phyloP scores from a whole-genome alignment of 805 yeast genomes.

The Clavispora fructus region DNA sequence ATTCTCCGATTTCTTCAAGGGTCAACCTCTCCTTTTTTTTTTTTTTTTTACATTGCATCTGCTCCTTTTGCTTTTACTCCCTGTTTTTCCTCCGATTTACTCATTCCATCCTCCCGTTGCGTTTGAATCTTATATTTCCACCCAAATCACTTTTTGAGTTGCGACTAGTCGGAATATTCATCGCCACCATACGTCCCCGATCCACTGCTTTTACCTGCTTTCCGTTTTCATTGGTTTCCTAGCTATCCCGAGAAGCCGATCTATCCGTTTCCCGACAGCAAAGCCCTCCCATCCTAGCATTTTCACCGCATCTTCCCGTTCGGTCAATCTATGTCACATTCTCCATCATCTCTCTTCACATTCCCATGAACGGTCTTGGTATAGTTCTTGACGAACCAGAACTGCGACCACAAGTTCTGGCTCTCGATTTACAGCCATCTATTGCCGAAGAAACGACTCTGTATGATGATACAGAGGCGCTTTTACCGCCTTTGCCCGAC shows the following conservation, averaged over 20 bases:
- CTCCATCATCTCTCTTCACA: background rate
- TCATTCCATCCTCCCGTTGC: background rate
- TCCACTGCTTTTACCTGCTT: background rate
- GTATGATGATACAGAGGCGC: slow-evolving; percentile 10
- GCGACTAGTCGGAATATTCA: background rate
- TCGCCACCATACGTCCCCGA: background rate
- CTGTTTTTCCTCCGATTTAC: background rate
- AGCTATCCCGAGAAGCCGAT: background rate
- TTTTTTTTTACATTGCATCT: background rate
- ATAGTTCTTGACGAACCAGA: slow-evolving; percentile 15
- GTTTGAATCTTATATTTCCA: background rate
- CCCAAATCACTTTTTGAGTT: background rate
- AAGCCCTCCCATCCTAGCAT: background rate
- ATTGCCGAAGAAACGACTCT: slow-evolving; percentile 6
- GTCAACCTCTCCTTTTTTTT: background rate
- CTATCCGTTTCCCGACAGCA: background rate
- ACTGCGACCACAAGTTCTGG: slow-evolving; percentile 9
- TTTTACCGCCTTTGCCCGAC: slow-evolving; percentile 22
- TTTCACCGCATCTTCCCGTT: background rate
- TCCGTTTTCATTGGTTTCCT: background rate
- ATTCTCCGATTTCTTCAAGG: background rate
- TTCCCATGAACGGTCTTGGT: slow-evolving; percentile 14
- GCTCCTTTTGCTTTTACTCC: background rate
- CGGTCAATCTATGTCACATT: background rate
- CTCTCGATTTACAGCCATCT: slow-evolving; percentile 8